Base-by-base conservation (phyloP, 108 stramenopile genomes). In the Cyclostephanos tholiformis region DNA sequence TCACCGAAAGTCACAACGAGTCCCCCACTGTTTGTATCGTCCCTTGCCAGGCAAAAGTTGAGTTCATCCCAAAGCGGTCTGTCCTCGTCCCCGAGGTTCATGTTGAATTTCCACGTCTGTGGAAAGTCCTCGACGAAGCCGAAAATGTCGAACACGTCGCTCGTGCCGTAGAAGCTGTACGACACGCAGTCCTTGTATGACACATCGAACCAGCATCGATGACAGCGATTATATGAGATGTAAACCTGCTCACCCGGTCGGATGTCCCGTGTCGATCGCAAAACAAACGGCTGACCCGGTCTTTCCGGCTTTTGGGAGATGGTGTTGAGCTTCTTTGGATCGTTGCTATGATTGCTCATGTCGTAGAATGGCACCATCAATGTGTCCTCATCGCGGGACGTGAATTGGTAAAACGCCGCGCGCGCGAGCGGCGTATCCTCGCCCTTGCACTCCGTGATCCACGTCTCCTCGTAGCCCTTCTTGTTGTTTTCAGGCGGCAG, bases 351-450 rank as follows among this genome's bases (percentile, higher is more conserved):
- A 69, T 80, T 80, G 74, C 51, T 49, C 79, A 80, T 80, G 46
- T 80, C 79, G 27, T 70, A 80, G 53, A 80, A 80, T 30, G 79
- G 79, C 3, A 80, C 79, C 79, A 80, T 80, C 20, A 80, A 67
- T 2, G 74, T 70, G 67, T 79, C 78, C 43, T 79, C 78, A 48
- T 79, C 78, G 1, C 79, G 65, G 17, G 74, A 75, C 8, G 79
- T 80, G 43, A 80, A 75, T 49, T 80, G 79, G 64, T 75, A 80
- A 46, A 70, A 80, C 2, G 79, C 79, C 23, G 74, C 68, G 36
- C 74, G 68, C 5, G 79, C 79, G 62, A 80, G 49, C 8, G 64
- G 65, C 22, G 72, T 80, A 22, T 80, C 79, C 17, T 70, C 79
- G 3, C 80, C 80, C 1, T 38, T 44, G 52, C 80, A 82, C 36